Percentiles rank a stretch among this genome's conserved stretches.
phyloP scores from a whole-genome alignment of 495 filamentous ascomycete genomes.

The Rusavskia elegans region DNA sequence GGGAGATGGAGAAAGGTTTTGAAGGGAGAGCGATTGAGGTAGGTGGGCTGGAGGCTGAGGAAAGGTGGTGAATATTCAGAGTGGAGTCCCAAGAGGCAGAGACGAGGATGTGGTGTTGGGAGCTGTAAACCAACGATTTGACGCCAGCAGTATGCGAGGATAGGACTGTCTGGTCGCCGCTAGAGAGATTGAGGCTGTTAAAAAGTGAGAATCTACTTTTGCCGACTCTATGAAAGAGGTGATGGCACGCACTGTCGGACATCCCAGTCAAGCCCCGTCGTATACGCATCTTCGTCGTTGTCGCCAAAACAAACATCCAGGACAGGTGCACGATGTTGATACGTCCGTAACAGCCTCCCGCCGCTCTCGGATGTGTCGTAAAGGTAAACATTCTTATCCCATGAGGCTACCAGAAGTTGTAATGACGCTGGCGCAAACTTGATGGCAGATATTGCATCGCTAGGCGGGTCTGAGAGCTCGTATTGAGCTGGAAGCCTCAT shows the following conservation, averaged over 20 bases:
- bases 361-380: constrained; percentile 59
- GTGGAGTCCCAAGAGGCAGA: constrained; percentile 89
- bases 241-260: constrained; percentile 46
- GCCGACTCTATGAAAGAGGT: background rate
- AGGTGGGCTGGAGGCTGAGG: constrained; percentile 25
- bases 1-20: constrained; percentile 77
- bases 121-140: constrained; percentile 67
- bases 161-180: constrained; percentile 54
- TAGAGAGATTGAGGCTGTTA: constrained; percentile 52
- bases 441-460: constrained; percentile 73
- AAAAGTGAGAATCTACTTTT: background rate
- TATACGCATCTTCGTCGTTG: constrained; percentile 62
- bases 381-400: constrained; percentile 84
- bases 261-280: constrained; percentile 67
- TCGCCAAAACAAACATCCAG: constrained; percentile 84
- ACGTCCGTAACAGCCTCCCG: constrained; percentile 49
- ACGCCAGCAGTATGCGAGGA: constrained; percentile 66
- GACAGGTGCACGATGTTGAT: constrained; percentile 72
- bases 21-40: constrained; percentile 52
- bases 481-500: constrained; percentile 28
- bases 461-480: constrained; percentile 62
- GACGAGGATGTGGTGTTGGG: constrained; percentile 59
- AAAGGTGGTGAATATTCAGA: constrained; percentile 62
- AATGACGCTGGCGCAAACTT: constrained; percentile 63
- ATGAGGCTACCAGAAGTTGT: constrained; percentile 75